Base-by-base conservation (phyloP, 768 basidiomycete genomes). In the Clathrus columnatus region DNA sequence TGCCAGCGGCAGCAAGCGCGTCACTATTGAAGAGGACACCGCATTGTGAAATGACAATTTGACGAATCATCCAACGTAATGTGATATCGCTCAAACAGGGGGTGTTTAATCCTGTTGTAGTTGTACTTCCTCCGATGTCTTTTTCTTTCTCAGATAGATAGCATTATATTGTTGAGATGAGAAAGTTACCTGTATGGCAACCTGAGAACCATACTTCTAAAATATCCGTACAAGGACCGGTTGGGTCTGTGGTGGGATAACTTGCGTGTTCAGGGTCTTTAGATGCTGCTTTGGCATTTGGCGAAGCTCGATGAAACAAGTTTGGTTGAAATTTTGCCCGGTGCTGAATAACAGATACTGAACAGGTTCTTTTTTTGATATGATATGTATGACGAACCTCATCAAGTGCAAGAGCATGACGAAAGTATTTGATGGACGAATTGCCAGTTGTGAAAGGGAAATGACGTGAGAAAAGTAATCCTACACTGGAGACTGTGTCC, bases 121-220 rank as follows among this genome's bases (percentile, higher is more conserved):
- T 78, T 7, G 71, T 67, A 17, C 84, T 83, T 14, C 88, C 88
- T 18, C 88, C 88, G 18, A 90, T 72, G 63, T 89, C 87, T 86
- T 49, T 36, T 36, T 36, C 16, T 32, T 16, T 32, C 16, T 32
- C 30, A 32, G 30, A 10, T 53, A 21, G 42, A 36, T 45, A 45
- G 30, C 21, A 48, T 48, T 24, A 23, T 23, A 43, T 42, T 45
- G 44, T 52, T 44, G 21, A 54, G 26, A 10, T 21, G 28, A 51
- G 11, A 30, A 41, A 30, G 27, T 54, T 57, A 87, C 87, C 87
- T 43, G 69, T 64, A 61, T 90, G 88, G 58, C 81, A 80, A 1
- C 88, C 88, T 5, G 80, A 61, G 61, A 91, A 91, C 87, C 87
- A 91, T 2, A 90, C 86, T 64, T 91, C 88, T 11, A 82, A 64